phyloP scores from a whole-genome alignment of 495 filamentous ascomycete species.

The Hypoxylon lenormandii region DNA sequence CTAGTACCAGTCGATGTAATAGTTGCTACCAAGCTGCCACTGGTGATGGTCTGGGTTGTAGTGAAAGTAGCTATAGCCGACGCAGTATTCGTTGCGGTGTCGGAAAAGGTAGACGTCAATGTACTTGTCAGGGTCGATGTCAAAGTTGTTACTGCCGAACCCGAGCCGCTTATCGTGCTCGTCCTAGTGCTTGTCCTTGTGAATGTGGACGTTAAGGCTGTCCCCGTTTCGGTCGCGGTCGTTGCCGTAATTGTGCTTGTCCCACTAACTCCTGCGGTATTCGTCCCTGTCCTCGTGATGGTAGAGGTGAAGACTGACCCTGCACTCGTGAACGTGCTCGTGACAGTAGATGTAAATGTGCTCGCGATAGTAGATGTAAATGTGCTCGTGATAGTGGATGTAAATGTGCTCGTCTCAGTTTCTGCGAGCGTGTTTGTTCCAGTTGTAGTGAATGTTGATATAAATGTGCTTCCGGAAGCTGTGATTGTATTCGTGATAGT shows the following conservation, averaged over 20 bases:
- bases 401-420: background rate
- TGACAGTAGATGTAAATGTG: slow-evolving; percentile 5
- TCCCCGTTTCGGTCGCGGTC: background rate
- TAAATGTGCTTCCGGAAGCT: slow-evolving; percentile 3
- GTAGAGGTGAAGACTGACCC: slow-evolving; percentile 4
- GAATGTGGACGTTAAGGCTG: slow-evolving; percentile 20
- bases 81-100: background rate
- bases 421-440: background rate
- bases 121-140: slow-evolving; percentile 40
- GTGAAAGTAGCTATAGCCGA: background rate
- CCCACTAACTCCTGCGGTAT: background rate
- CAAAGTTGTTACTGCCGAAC: slow-evolving; percentile 16
- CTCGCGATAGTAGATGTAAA: slow-evolving; percentile 9
- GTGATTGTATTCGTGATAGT: slow-evolving; percentile 14
- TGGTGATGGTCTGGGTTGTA: slow-evolving; percentile 6
- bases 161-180: slow-evolving; percentile 22
- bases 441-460: slow-evolving; percentile 20
- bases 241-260: background rate
- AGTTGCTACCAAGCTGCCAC: background rate
- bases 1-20: slow-evolving; percentile 1
- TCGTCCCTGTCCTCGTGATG: slow-evolving; percentile 16
- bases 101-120: slow-evolving; percentile 20
- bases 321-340: slow-evolving; percentile 12
- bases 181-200: slow-evolving; percentile 31
- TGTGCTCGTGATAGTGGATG: background rate